A percentile compares a stretch with the other conserved stretches of the same genome.
phyloP scores from a whole-genome alignment of 768 basidiomycete species.

The Termitomyces sp. region DNA sequence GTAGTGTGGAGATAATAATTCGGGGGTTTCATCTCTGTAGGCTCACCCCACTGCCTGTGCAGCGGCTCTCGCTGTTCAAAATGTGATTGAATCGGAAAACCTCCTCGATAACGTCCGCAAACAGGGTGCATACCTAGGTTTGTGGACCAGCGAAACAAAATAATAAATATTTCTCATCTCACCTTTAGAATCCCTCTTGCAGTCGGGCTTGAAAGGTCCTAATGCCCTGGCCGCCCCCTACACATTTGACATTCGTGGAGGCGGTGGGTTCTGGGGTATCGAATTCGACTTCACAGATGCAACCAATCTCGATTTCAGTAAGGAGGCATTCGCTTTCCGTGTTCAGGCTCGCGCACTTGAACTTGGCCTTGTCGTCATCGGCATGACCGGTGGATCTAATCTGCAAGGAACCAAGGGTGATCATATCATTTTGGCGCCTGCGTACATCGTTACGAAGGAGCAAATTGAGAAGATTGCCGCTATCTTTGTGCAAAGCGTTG shows the following conservation, averaged over 20 bases:
- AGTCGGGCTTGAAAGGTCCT: conserved; percentile 46
- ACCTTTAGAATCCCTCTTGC: conserved; percentile 39
- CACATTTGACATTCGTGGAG: conserved; percentile 77
- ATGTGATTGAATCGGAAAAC: conserved; percentile 62
- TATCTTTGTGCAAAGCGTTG: conserved; percentile 58
- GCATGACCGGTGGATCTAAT: conserved; percentile 63
- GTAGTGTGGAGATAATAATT: no score
- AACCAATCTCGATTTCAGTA: conserved; percentile 42
- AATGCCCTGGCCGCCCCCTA: conserved; percentile 57
- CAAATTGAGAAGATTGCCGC: conserved; percentile 67
- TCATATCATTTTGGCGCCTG: conserved; percentile 70
- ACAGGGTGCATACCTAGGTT: conserved; percentile 57
- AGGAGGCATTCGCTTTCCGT: conserved; percentile 54
- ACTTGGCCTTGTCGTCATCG: conserved; percentile 69
- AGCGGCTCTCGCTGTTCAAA: conserved; percentile 77
- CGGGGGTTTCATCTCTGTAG: conserved; percentile 23
- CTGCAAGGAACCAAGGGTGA: conserved; percentile 68
- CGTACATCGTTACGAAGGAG: conserved; percentile 68
- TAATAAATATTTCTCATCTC: not conserved
- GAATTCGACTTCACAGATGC: conserved; percentile 70
- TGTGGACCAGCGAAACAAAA: not conserved
- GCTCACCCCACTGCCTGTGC: conserved; percentile 73
- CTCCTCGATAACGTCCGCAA: conserved; percentile 59
- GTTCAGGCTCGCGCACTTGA: conserved; percentile 66
- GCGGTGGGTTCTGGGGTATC: conserved; percentile 78